Evolutionary conservation across 2,329 filamentous ascomycete species (phyloP), one percentile per base, ranked within the genome.

Genomic region (Sporothrix globosa): DNA sequence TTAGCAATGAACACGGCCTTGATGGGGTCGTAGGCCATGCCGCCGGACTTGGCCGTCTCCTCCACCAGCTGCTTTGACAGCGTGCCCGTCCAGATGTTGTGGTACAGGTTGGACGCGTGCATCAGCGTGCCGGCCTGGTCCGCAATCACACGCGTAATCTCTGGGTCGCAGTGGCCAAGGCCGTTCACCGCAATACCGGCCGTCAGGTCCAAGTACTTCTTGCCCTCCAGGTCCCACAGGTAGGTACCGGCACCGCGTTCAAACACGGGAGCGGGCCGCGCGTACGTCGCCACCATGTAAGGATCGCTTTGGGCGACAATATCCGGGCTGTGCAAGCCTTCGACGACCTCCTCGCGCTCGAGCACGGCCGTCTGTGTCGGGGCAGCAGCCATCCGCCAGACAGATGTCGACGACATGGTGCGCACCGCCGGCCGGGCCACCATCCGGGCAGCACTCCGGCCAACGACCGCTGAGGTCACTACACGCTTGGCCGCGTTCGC

Each of bases 231-330:
- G 79, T 99, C 96, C 88, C 90, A 98, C 73, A 99, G 81, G 79
- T 93, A 94, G 72, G 91, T 93, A 2, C 96, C 96, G 78, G 93
- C 84, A 73, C 94, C 96, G 79, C 90, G 92, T 71, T 93, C 89
- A 80, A 99, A 97, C 77, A 98, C 92, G 2, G 93, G 93, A 58
- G 91, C 86, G 65, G 96, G 95, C 34, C 96, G 92, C 68, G 93
- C 89, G 81, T 99, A 99, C 68, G 96, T 99, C 2, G 93, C 91
- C 39, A 99, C 92, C 95, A 99, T 98, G 82, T 90, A 98, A 3
- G 92, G 91, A 44, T 90, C 86, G 76, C 93, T 89, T 72, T 92
- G 88, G 74, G 88, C 85, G 74, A 97, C 88, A 72, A 97, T 86
- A 41, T 89, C 86, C 46, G 89, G 87, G 74, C 92, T 96, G 75